phyloP scores from a whole-genome alignment of 495 filamentous ascomycete species.

The Aspergillus taichungensis region DNA sequence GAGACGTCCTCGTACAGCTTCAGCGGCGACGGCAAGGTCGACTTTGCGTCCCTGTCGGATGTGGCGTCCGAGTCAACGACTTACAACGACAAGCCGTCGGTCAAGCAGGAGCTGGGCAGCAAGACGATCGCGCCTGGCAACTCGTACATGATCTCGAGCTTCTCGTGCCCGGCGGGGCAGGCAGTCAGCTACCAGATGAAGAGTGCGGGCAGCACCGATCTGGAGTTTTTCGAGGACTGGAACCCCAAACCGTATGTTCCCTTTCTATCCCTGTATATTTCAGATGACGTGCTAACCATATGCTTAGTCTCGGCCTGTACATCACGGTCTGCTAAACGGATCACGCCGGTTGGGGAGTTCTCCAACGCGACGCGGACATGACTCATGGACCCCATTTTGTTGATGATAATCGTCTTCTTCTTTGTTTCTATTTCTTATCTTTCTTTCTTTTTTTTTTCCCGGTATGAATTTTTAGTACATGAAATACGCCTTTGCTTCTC shows the following conservation, averaged over 20 bases:
- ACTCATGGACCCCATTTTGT: constrained; percentile 3
- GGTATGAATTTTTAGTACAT: neutral
- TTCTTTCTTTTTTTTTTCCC: neutral
- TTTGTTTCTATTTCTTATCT: neutral
- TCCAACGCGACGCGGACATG: constrained; percentile 8
- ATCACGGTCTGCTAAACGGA: constrained; percentile 46
- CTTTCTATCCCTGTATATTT: neutral
- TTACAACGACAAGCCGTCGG: constrained; percentile 40
- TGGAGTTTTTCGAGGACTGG: constrained; percentile 59
- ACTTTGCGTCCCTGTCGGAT: constrained; percentile 39
- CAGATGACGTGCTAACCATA: constrained; percentile 15
- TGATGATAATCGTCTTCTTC: neutral
- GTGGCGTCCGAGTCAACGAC: constrained; percentile 36
- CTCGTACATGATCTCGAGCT: constrained; percentile 46
- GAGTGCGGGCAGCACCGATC: constrained; percentile 38
- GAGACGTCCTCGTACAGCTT: constrained; percentile 49
- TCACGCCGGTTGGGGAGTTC: neutral
- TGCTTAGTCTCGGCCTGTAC: constrained; percentile 48
- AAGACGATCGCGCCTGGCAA: constrained; percentile 46
- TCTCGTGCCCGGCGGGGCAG: constrained; percentile 47
- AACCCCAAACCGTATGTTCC: constrained; percentile 44
- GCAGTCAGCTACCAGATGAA: constrained; percentile 44
- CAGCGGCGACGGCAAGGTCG: constrained; percentile 47
- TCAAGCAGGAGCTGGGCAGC: constrained; percentile 35
- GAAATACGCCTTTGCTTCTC: no score